These are phyloP conservation scores for Echinosophora koreensis DNA, from an alignment of 306 rosid genomes.

Conservation along the genomic window DNA sequence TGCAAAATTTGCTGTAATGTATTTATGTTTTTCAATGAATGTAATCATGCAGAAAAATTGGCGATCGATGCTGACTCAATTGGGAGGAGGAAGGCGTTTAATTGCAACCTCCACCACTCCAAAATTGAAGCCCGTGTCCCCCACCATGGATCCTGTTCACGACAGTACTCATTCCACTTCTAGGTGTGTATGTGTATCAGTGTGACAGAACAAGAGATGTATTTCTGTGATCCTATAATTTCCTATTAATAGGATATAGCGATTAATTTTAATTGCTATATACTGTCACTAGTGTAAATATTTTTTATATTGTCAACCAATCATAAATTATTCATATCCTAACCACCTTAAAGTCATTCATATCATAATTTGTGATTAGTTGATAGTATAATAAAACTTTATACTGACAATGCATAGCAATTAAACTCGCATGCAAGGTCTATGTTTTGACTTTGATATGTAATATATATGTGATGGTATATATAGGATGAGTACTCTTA, in stretches of 20 bases:
- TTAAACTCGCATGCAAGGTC: neutral
- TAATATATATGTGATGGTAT: neutral
- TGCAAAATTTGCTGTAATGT: neutral
- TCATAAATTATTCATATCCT: too few relatives aligned
- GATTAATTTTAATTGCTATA: too few relatives aligned
- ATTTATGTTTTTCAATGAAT: too few relatives aligned
- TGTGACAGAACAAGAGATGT: neutral
- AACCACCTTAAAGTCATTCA: too few relatives aligned
- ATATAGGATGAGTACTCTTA: slow-evolving; percentile 32
- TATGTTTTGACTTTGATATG: neutral
- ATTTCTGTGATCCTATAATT: too few relatives aligned
- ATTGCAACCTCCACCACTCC: slow-evolving; percentile 42
- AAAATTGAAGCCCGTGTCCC: slow-evolving; percentile 45
- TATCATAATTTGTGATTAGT: too few relatives aligned
- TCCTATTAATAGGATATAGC: too few relatives aligned
- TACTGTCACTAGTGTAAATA: too few relatives aligned
- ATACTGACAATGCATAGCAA: too few relatives aligned
- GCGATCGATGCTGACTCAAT: neutral
- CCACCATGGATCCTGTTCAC: neutral
- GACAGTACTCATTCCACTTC: slow-evolving; percentile 1
- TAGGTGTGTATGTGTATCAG: slow-evolving; percentile 7
- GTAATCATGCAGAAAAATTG: slow-evolving; percentile 36
- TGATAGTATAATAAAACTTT: too few relatives aligned
- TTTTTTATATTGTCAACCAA: too few relatives aligned
- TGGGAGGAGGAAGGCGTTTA: slow-evolving; percentile 47